Evolutionary conservation across 1,284 basidiomycete species (phyloP), one percentile per base, ranked within the genome.

Genomic region (Boletus holoroseus): DNA sequence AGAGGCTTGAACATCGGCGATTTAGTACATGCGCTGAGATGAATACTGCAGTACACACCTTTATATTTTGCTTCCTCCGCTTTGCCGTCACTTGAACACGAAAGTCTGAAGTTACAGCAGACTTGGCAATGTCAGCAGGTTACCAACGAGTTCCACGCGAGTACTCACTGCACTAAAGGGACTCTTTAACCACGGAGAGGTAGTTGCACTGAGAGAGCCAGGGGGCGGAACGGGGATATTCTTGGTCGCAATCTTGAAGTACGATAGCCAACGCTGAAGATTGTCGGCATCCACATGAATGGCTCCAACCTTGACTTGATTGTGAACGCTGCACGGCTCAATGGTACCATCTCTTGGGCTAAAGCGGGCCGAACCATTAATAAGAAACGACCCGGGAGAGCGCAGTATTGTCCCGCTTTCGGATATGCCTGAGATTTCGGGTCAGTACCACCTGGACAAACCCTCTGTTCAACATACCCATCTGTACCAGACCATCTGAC

Each of bases 331-430:
- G 49, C 78, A 75, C 2, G 73, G 68, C 56, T 83, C 76, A 35
- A 85, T 61, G n/a, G 67, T 63, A 11, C 78, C 77, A 44, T 74
- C 70, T 54, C 75, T 75, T 2, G 85, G 82, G 62, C 77, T 78
- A 55, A 87, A 79, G 43, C 73, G 72, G 34, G 79, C 70, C n/a
- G 76, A 76, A 6, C 75, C 69, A 24, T 63, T 62, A 35, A 83
- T 66, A 45, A 71, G 66, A 36, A 81, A 71, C 1, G 68, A 60
- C 8, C 75, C 74, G 7, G 79, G 76, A 20, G 78, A 59, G 51
- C 66, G 68, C 30, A 82, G 49, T 57, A 80, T 74, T 36, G 66
- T 59, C 41, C 65, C 62, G 35, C 58, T 61, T 60, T 55, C 53
- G 15, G 50, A 55, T 36, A 50, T 38, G 27, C 51, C 56, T 60